Base-by-base conservation (phyloP, 1,139 yeast genomes). In the Geotrichum fermentans region DNA sequence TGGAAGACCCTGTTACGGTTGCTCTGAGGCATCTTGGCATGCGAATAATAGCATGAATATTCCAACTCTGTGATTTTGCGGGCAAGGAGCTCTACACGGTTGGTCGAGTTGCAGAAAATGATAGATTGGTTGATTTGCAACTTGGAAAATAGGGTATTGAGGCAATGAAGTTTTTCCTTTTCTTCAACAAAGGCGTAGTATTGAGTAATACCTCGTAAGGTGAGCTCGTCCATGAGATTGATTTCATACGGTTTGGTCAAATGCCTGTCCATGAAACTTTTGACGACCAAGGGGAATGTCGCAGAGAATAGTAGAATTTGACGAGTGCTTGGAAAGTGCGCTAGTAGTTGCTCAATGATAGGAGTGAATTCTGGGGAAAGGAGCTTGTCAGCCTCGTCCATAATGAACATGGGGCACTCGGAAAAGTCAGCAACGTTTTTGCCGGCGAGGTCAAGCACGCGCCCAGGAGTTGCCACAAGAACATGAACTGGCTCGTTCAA, bases 361-460 rank as follows among this genome's bases (percentile, higher is more conserved):
- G 80, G 79, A 59, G 85, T 84, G 68, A 92, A 92, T 64, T 92
- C 98, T 59, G 90, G 81, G 41, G 94, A 82, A 56, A 92, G 78
- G 84, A 92, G 86, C 70, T 92, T 92, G 70, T 92, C 98, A 49
- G 98, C 98, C 73, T 92, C 98, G 69, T 92, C 98, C 97, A 92
- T 90, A 50, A 94, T 83, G 65, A 92, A 90, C 67, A 89, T 75
- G 42, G 87, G 83, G 69, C 96, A 88, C 58, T 84, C 87, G 47
- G 87, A 80, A 55, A 92, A 78, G 64, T 90, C 95, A 18, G 95
- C 95, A 51, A 90, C 75, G 51, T 78, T 75, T 73, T 96, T 83
- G 41, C 92, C 78, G 6, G 97, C 96, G 64, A 92, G 78, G 70
- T 92, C 98, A 56, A 92, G 78, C 38, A 92, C 92, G 74, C 98